Evolutionary conservation across 1,139 yeast genomes (phyloP).

Genomic region (Scheffersomyces illinoinensis): DNA sequence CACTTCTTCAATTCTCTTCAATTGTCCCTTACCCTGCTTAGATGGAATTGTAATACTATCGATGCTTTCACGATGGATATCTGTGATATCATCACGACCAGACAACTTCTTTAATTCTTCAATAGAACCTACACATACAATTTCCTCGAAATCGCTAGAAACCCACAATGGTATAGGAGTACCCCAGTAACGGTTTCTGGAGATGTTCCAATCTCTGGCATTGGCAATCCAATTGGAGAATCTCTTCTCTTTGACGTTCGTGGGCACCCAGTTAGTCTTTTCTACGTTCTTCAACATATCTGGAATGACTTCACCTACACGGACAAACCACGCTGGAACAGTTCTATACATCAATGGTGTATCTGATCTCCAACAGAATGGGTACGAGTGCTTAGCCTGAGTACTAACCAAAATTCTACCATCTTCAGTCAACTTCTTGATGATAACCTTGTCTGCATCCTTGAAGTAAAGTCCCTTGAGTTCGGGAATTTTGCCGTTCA

Average conservation of each 20-base stretch:
- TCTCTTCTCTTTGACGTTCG: conserved; percentile 85
- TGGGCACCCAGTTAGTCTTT: conserved; percentile 93
- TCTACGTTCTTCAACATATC: conserved; percentile 86
- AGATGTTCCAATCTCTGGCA: conserved; percentile 98
- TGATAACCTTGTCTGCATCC: conserved; percentile 91
- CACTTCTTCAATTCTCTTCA: conserved; percentile 93
- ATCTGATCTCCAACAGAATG: conserved; percentile 99
- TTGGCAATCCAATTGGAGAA: conserved; percentile 97
- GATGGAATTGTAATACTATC: conserved; percentile 94
- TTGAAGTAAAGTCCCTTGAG: conserved; percentile 86
- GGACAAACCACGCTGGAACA: conserved; percentile 98
- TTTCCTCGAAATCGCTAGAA: conserved; percentile 87
- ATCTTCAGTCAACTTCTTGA: conserved; percentile 74
- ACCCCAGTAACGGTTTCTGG: conserved; percentile 99
- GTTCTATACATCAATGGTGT: conserved; percentile 95
- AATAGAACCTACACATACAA: conserved; percentile 90
- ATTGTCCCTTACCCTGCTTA: conserved; percentile 80
- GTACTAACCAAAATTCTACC: conserved; percentile 76
- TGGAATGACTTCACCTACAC: conserved; percentile 83
- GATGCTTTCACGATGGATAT: conserved; percentile 89
- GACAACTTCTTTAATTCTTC: conserved; percentile 82
- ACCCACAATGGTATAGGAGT: conserved; percentile 99
- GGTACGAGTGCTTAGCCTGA: conserved; percentile 93
- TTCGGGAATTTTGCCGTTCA: conserved; percentile 71
- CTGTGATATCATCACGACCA: conserved; percentile 79